Percentiles rank a stretch among this genome's conserved stretches.
These are phyloP conservation scores for Aspergillus olivimuriae DNA, from an alignment of 495 filamentous ascomycete genomes.

Conservation along the genomic window DNA sequence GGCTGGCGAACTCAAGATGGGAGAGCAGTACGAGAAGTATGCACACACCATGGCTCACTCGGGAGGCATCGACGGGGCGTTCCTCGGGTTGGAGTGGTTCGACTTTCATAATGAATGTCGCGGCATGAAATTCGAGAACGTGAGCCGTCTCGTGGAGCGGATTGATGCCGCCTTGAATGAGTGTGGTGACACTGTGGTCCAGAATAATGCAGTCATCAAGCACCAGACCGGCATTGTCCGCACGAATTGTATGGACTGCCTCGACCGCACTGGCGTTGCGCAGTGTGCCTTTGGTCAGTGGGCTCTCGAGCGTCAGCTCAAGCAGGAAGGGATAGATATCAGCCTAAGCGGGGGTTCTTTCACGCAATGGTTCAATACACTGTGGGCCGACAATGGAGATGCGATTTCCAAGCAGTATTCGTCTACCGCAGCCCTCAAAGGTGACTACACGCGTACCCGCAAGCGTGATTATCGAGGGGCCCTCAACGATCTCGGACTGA, in stretches of 20 bases:
- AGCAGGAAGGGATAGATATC: constrained; percentile 65
- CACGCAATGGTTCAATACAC: constrained; percentile 84
- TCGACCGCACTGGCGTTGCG: constrained; percentile 89
- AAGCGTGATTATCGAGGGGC: constrained; percentile 90
- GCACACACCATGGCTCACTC: constrained; percentile 57
- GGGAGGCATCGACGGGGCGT: constrained; percentile 43
- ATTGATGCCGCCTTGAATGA: constrained; percentile 57
- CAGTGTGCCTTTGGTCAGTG: constrained; percentile 78
- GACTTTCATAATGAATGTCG: constrained; percentile 88
- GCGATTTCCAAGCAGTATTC: constrained; percentile 62
- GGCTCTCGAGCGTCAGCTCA: constrained; percentile 70
- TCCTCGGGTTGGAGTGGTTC: constrained; percentile 85
- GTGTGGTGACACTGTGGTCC: constrained; percentile 57
- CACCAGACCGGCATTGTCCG: constrained; percentile 70
- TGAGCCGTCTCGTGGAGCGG: constrained; percentile 65
- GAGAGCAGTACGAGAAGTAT: constrained; percentile 65
- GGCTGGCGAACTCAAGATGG: constrained; percentile 70
- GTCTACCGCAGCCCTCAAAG: constrained; percentile 87
- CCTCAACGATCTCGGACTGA: constrained; percentile 86
- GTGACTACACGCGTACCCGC: constrained; percentile 85
- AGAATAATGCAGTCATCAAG: constrained; percentile 41
- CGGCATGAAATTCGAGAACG: constrained; percentile 96
- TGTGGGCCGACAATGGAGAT: constrained; percentile 93
- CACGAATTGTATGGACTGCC: constrained; percentile 97
- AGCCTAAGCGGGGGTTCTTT: constrained; percentile 60